Conservation (phyloP, 2,329 filamentous ascomycete genomes). For the Fusarium dimerum region DNA sequence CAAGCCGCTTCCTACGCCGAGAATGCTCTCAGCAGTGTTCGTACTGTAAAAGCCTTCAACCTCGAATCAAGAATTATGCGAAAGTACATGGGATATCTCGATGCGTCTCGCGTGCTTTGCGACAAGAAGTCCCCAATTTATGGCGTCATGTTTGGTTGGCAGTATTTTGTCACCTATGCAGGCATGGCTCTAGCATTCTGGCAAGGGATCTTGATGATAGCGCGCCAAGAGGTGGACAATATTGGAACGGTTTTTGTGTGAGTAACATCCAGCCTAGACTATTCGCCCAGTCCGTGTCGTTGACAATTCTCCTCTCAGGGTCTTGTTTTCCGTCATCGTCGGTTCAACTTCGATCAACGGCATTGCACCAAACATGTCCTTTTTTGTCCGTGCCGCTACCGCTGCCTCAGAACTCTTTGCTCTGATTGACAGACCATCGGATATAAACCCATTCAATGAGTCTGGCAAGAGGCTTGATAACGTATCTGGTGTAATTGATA, state of each 20-base stretch:
- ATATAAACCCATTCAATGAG: no score
- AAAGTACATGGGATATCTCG: conserved; percentile 40
- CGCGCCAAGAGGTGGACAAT: conserved; percentile 47
- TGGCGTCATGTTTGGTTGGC: conserved; percentile 44
- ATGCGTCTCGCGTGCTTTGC: conserved; percentile 44
- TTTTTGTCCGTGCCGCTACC: no score
- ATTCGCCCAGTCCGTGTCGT: conserved; percentile 53
- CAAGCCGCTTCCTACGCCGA: conserved; percentile 44
- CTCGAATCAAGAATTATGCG: no score
- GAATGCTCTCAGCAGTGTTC: conserved; percentile 49
- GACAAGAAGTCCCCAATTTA: conserved; percentile 46
- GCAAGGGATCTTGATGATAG: conserved; percentile 51
- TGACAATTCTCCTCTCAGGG: no score
- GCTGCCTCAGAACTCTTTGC: no score
- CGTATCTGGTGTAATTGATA: no score
- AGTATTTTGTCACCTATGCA: conserved; percentile 50
- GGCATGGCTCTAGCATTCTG: conserved; percentile 53
- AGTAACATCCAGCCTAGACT: background rate
- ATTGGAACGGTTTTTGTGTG: conserved; percentile 41
- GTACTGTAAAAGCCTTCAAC: conserved; percentile 50
- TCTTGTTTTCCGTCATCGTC: no score
- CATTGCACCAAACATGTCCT: no score
- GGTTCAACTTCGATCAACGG: no score
- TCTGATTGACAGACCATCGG: no score
- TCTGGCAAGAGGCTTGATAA: no score